Evolutionary conservation across 2,329 filamentous ascomycete genomes (phyloP).

Genomic region (Penicillium sumatraense): DNA sequence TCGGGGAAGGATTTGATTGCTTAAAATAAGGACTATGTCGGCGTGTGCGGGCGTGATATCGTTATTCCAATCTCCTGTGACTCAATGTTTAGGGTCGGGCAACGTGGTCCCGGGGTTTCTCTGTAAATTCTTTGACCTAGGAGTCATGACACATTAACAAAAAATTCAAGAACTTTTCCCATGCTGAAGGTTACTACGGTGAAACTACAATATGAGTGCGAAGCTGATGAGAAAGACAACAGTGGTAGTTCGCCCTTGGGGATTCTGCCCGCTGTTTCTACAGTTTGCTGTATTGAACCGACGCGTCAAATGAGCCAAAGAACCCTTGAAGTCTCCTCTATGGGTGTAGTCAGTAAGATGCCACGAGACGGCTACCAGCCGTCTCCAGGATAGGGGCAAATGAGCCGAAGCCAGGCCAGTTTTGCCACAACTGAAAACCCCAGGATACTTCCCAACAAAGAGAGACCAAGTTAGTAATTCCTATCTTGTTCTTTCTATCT

Average conservation of each 20-base stretch:
- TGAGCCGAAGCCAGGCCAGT: background rate
- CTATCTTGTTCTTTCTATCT: background rate
- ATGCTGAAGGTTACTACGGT: background rate
- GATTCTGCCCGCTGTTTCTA: no score
- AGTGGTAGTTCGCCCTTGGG: no score
- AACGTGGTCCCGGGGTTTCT: background rate
- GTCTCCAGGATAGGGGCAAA: background rate
- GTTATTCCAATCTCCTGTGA: background rate
- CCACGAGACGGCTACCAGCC: background rate
- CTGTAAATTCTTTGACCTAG: background rate
- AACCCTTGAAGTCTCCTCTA: no score
- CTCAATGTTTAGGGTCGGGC: background rate
- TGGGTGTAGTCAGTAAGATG: background rate
- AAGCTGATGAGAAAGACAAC: no score
- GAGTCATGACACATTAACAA: background rate
- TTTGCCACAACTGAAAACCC: background rate
- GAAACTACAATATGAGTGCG: no score
- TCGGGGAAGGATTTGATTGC: background rate
- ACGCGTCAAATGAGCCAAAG: no score
- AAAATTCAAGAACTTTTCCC: background rate
- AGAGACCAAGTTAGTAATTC: background rate
- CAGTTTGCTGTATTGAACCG: no score
- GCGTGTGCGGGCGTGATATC: background rate
- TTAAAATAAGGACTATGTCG: background rate
- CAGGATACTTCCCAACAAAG: background rate